phyloP scores from a whole-genome alignment of 441 rosid genomes.

The Pelargonium myrrhifolium region DNA sequence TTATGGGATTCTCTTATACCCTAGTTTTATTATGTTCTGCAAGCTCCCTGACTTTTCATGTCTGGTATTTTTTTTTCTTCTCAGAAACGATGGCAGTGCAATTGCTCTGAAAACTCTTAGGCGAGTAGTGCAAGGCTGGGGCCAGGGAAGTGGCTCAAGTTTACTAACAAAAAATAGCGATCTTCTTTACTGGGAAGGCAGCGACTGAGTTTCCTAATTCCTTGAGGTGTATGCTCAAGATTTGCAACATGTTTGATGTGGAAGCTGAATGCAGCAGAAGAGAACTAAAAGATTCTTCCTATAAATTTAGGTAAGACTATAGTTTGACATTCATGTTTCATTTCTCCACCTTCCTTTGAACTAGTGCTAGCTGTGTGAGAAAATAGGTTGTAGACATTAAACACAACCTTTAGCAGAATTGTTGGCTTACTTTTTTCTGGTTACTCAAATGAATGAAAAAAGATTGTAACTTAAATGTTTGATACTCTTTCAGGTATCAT shows the following conservation, averaged over 20 bases:
- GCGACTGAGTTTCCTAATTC: slow-evolving; percentile 23
- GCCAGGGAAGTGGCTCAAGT: slow-evolving; percentile 54
- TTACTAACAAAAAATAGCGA: slow-evolving; percentile 47
- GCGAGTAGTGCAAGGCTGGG: slow-evolving; percentile 79
- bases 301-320: background rate
- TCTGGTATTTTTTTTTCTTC: slow-evolving; percentile 20
- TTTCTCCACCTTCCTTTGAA: background rate
- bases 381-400: too few species aligned
- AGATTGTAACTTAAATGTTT: too few species aligned
- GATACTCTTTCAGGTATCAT: too few species aligned
- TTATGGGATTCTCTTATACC: background rate
- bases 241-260: background rate
- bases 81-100: slow-evolving; percentile 95
- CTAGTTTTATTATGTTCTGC: background rate
- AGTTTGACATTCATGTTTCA: background rate
- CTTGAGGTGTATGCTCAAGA: slow-evolving; percentile 2
- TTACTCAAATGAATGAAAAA: too few species aligned
- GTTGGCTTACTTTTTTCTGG: too few species aligned
- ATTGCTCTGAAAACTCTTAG: slow-evolving; percentile 64
- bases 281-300: background rate
- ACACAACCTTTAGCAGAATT: too few species aligned
- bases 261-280: background rate
- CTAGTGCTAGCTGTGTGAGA: too few species aligned
- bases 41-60: slow-evolving; percentile 12
- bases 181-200: slow-evolving; percentile 43